Conservation (phyloP, 2,329 filamentous ascomycete species). For the Penicillium sp. region DNA sequence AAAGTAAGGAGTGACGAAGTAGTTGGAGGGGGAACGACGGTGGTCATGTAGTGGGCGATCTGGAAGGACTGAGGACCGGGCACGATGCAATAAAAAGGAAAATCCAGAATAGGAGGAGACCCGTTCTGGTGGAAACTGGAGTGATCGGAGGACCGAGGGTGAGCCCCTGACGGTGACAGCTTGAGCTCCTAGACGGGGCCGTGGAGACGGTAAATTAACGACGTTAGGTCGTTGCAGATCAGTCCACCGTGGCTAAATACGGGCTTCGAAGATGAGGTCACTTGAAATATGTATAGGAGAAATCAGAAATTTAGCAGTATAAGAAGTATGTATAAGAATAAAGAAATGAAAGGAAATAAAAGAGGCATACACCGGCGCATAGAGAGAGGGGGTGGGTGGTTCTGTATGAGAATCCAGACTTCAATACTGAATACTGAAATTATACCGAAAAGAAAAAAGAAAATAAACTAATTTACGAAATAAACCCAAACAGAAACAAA, state of each 20-base stretch:
- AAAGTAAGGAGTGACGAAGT: slow-evolving; percentile 25
- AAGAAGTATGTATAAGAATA: background rate
- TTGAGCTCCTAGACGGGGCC: slow-evolving; percentile 26
- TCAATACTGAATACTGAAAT: background rate
- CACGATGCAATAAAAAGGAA: slow-evolving; percentile 29
- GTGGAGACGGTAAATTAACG: slow-evolving; percentile 30
- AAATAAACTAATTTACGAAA: slow-evolving; percentile 3
- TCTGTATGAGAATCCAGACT: background rate
- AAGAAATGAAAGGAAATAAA: background rate
- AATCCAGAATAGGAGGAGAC: slow-evolving; percentile 37
- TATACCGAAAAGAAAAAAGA: background rate
- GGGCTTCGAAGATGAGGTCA: background rate
- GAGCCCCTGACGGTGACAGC: slow-evolving; percentile 40
- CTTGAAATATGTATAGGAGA: background rate
- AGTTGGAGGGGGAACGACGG: slow-evolving; percentile 27
- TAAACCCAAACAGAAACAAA: background rate
- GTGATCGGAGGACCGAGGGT: slow-evolving; percentile 24
- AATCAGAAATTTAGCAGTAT: background rate
- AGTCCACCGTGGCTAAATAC: slow-evolving; percentile 19
- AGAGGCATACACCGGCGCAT: background rate
- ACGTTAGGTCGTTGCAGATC: slow-evolving; percentile 26
- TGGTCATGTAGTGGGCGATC: slow-evolving; percentile 26
- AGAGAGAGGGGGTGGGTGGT: background rate
- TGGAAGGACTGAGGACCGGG: slow-evolving; percentile 24
- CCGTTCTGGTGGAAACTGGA: slow-evolving; percentile 32